Percentiles rank a stretch among this genome's conserved stretches.
phyloP scores from a whole-genome alignment of 2,329 filamentous ascomycete species.

The Domatiomyces globalis region DNA sequence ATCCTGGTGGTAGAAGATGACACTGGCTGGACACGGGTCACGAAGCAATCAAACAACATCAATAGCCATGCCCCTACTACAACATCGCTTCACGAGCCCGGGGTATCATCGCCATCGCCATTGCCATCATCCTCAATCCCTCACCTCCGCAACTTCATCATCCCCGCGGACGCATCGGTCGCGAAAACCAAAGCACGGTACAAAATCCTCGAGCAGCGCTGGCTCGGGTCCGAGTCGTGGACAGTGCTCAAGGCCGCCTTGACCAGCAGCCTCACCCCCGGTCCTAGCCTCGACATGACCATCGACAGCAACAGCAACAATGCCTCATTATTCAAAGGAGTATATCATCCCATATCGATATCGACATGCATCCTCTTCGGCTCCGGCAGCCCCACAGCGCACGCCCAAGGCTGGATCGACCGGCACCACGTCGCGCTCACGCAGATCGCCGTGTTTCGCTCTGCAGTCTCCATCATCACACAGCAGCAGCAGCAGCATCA shows the following conservation, averaged over 20 bases:
- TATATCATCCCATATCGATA: background rate
- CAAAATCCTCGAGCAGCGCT: background rate
- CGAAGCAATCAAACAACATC: background rate
- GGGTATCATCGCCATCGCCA: background rate
- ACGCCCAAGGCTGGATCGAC: slow-evolving; percentile 4
- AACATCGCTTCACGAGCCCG: background rate
- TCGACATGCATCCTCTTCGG: slow-evolving; percentile 10
- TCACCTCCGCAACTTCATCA: too few species aligned
- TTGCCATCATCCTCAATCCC: background rate
- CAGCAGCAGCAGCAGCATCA: slow-evolving; percentile 1
- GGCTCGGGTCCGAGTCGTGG: background rate
- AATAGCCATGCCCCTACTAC: background rate
- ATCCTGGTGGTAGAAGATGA: slow-evolving; percentile 7
- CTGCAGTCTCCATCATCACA: slow-evolving; percentile 3
- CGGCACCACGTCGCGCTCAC: slow-evolving; percentile 8
- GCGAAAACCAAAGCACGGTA: background rate
- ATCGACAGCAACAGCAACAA: background rate
- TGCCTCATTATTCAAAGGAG: background rate
- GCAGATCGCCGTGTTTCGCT: slow-evolving; percentile 11
- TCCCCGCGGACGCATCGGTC: background rate
- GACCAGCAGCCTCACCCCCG: background rate
- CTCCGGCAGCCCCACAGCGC: slow-evolving; percentile 9
- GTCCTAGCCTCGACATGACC: background rate
- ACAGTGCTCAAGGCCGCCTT: background rate
- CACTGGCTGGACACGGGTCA: slow-evolving; percentile 12